Base-by-base conservation (phyloP, 1,284 basidiomycete genomes). In the Heterobasidion parviporum region DNA sequence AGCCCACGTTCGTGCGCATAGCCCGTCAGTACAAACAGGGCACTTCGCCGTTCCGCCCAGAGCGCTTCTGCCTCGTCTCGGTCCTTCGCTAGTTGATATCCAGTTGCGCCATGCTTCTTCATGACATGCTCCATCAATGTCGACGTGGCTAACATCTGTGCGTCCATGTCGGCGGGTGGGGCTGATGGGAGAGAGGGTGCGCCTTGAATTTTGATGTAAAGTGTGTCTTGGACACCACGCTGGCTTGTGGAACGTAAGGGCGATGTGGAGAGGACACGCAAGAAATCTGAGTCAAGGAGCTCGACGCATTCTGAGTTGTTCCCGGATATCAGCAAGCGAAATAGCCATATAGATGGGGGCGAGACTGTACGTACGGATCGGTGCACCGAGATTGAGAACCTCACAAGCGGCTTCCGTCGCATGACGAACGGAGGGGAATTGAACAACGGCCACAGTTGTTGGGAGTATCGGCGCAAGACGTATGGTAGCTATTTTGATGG, bases 181-280 rank as follows among this genome's bases (percentile, higher is more conserved):
- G 6, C 72, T 73, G 6, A 75, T 68, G 1, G 84, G 80, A 33
- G 80, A 10, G 38, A 12, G 10, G 38, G 38, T n/a, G 38, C 75
- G 3, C 89, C 90, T 68, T 92, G 90, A 65, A 94, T 85, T 69
- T 94, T 95, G 78, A 95, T 86, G 75, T 93, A 94, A 12, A 95
- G 75, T 78, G 33, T 76, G 79, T 32, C 14, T 38, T 14, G 18
- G 16, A 34, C 15, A 14, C 14, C 9, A 2, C 8, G 65, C 63
- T 10, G 82, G 79, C 59, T 78, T 68, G 49, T 41, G n/a, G 38
- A 41, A 10, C 38, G 38, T n/a, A 41, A 41, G 38, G 38, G 38
- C 12, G 86, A 83, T 58, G 77, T 81, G 45, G 75, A 65, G 69
- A 92, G 91, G 64, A 81, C 82, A 38, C 74, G 72, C 78, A 91